Evolutionary conservation across 2,329 filamentous ascomycete genomes (phyloP), one percentile per base, ranked within the genome.

Genomic region (Cadophora malorum): DNA sequence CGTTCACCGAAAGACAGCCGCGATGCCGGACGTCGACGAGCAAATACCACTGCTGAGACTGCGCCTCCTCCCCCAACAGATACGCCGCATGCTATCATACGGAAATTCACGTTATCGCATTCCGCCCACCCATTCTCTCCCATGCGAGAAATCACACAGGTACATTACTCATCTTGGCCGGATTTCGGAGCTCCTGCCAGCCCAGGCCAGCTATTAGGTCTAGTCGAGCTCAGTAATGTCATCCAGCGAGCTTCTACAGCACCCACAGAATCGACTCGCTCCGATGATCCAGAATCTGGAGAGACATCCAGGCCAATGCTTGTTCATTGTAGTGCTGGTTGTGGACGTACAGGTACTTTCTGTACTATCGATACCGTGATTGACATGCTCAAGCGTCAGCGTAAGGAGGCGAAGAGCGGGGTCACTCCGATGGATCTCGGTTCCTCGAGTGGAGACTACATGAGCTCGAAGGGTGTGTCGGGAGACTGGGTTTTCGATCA

Each of bases 151-250:
- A 91, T 99, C 70, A 97, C 94, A 0, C 96, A 99, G 74, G 83
- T 99, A 16, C 94, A 98, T 77, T 98, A 97, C 78, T 89, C 93
- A 0, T 90, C 91, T n/a, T 99, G 96, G 96, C 96, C 96, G 0
- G 96, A 99, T 76, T 97, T 98, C 79, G 96, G 96, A 23, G 91
- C 94, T 0, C 95, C 95, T 0, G 94, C 96, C 0, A 91, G 96
- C 75, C 94, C 96, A 0, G 88, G 89, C 5, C 94, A 98, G 75
- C 85, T 99, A 1, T 84, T 99, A 19, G 92, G 91, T 1, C 81
- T 99, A 19, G 92, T 98, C n/a, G 94, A 97, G 79, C 87, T 97
- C 63, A 92, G 91, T 74, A 96, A 92, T 75, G 84, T 87, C 41
- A 93, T 89, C 86, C 91, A 85, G 81, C 90, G 79, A 73, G 86